Base-by-base conservation (phyloP, 2,329 filamentous ascomycete genomes). In the Aspergillus brunneoviolaceus region DNA sequence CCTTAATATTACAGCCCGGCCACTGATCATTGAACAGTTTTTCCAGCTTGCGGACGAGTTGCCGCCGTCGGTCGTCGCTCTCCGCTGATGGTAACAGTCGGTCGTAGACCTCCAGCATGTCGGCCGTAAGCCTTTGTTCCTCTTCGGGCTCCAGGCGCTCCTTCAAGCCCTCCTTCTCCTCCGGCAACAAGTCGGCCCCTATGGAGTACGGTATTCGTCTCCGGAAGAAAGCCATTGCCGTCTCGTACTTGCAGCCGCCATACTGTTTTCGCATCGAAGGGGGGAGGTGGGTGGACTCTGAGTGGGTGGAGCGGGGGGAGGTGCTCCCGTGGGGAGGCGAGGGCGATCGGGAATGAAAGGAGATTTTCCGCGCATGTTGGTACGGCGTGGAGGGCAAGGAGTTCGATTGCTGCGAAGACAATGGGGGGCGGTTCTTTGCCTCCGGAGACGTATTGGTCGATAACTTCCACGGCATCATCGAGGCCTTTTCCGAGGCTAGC, bases 351-450 rank as follows among this genome's bases (percentile, higher is more conserved):
- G 92, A 95, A 72, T 87, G 87, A 69, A 90, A 90, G 2, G 89
- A 89, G 70, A 95, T 89, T 69, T 93, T 89, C 60, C 92, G 87
- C 65, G 92, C 87, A 76, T 91, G 89, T 74, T 97, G 93, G 71
- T 94, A 91, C 9, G 94, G 95, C 3, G 94, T 98, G 1, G 94
- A 96, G 1, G 94, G 94, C 52, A 97, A 91, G 9, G 94, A 98
- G 73, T 85, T 96, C 25, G 94, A 96, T 72, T 96, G 86, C 55
- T 87, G 86, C 51, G 82, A 84, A 60, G 78, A 77, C 65, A 85
- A 76, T 63, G 83, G 77, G 60, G 82, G 79, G 65, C 83, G 78
- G 73, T 79, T 65, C 68, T 71, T 66, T 57, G 72, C 65, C 65
- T 75, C 70, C 56, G 76, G 59, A 51, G 72, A 70, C 65, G 71